Conservation (phyloP, 2,329 filamentous ascomycete species). For the Daldinia sp. region DNA sequence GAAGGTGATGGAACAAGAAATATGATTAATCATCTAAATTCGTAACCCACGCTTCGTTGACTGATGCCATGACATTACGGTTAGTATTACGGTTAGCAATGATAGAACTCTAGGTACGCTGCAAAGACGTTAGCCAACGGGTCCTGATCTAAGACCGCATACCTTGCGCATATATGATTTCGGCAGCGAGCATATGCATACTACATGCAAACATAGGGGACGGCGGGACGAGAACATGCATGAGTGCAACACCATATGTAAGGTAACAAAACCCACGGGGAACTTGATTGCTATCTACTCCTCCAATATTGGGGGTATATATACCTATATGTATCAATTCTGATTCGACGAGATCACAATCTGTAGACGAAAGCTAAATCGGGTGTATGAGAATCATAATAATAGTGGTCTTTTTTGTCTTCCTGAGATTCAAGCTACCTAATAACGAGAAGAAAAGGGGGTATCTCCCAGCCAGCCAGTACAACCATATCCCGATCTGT, state of each 20-base stretch:
- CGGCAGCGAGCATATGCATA: conserved; percentile 22
- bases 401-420: conserved; percentile 30
- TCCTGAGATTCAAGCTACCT: conserved; percentile 31
- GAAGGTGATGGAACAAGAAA: not conserved
- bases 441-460: conserved; percentile 28
- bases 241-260: not conserved
- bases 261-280: not conserved
- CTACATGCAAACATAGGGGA: conserved; percentile 16
- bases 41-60: not conserved
- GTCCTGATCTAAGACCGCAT: conserved; percentile 9
- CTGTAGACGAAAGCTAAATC: not conserved
- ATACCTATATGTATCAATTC: no score
- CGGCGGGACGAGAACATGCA: not conserved
- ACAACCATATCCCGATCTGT: conserved; percentile 32
- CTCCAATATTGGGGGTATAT: not conserved
- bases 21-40: not conserved
- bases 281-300: not conserved
- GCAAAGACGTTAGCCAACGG: not conserved
- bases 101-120: not conserved
- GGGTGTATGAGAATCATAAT: conserved; percentile 5
- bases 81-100: not conserved
- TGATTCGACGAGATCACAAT: conserved; percentile 8
- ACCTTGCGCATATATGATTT: conserved; percentile 8
- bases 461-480: conserved; percentile 39
- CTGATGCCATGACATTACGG: not conserved